phyloP scores from a whole-genome alignment of 768 basidiomycete genomes.

The Grammothele lineata region DNA sequence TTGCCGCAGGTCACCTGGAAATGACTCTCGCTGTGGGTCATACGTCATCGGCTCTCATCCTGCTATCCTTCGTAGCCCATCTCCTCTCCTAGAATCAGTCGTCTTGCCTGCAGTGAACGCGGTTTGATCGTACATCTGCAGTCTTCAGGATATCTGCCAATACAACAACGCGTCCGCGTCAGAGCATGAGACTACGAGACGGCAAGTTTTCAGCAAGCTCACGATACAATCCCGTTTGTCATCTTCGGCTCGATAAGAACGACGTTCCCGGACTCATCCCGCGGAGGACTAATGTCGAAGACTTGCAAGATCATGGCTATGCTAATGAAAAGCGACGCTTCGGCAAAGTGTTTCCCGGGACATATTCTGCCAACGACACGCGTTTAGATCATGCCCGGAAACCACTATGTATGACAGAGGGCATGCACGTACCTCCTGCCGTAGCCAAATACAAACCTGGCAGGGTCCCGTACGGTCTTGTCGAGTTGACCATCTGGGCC shows the following conservation, averaged over 20 bases:
- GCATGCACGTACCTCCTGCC: slow-evolving; percentile 12
- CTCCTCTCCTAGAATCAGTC: not conserved
- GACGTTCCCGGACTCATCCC: slow-evolving; percentile 1
- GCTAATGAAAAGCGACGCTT: slow-evolving; percentile 12
- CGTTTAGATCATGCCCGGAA: too few relatives aligned
- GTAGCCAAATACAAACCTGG: slow-evolving; percentile 21
- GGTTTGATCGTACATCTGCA: slow-evolving; percentile 9
- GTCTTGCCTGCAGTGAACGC: slow-evolving; percentile 1
- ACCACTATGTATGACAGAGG: too few relatives aligned
- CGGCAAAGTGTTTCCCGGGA: slow-evolving; percentile 9
- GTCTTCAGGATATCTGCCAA: slow-evolving; percentile 6
- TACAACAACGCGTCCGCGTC: too few relatives aligned
- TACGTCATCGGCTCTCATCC: too few relatives aligned
- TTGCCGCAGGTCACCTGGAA: too few relatives aligned
- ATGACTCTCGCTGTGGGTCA: too few relatives aligned
- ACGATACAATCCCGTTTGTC: not conserved
- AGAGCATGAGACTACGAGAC: too few relatives aligned
- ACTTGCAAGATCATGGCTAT: slow-evolving; percentile 11
- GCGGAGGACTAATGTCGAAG: slow-evolving; percentile 6
- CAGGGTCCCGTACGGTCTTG: slow-evolving; percentile 31
- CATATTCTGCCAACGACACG: slow-evolving; percentile 1
- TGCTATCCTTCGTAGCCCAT: too few relatives aligned
- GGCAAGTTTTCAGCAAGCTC: not conserved
- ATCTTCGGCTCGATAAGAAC: not conserved
- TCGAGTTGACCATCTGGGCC: slow-evolving; percentile 55